phyloP scores from a whole-genome alignment of 805 yeast genomes.

The Metschnikowia corniflorae region DNA sequence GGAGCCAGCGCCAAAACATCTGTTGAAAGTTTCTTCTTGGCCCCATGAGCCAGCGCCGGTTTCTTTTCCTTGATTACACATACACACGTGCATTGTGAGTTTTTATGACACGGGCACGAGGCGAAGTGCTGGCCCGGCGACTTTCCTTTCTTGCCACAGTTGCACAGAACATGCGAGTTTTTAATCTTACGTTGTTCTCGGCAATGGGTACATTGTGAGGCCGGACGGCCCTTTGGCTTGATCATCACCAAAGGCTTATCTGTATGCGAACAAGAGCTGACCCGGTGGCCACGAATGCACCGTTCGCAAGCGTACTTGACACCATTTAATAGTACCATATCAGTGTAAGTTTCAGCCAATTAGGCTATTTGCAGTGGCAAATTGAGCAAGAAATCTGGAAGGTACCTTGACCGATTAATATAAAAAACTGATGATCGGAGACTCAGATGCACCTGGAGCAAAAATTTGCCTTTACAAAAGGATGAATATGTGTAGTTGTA shows the following conservation, averaged over 20 bases:
- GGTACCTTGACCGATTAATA: no score
- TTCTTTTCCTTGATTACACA: slow-evolving; percentile 29
- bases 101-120: slow-evolving; percentile 37
- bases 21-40: slow-evolving; percentile 11
- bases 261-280: slow-evolving; percentile 87
- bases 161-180: slow-evolving; percentile 65
- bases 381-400: no score
- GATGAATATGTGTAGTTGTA: no score
- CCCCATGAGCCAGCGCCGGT: not conserved
- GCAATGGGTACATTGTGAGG: slow-evolving; percentile 87
- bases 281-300: slow-evolving; percentile 95
- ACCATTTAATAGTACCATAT: slow-evolving; percentile 90
- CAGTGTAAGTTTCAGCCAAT: no score
- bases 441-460: no score
- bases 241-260: slow-evolving; percentile 90
- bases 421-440: no score
- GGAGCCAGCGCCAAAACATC: slow-evolving; percentile 5
- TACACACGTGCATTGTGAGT: slow-evolving; percentile 40
- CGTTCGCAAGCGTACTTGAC: slow-evolving; percentile 94
- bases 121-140: slow-evolving; percentile 35
- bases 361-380: no score
- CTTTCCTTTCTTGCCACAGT: slow-evolving; percentile 58
- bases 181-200: slow-evolving; percentile 67
- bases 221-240: slow-evolving; percentile 95
- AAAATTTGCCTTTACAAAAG: no score